These are phyloP conservation scores for Diaporthe sp. DNA, from an alignment of 2,329 filamentous ascomycete genomes.

Conservation along the genomic window DNA sequence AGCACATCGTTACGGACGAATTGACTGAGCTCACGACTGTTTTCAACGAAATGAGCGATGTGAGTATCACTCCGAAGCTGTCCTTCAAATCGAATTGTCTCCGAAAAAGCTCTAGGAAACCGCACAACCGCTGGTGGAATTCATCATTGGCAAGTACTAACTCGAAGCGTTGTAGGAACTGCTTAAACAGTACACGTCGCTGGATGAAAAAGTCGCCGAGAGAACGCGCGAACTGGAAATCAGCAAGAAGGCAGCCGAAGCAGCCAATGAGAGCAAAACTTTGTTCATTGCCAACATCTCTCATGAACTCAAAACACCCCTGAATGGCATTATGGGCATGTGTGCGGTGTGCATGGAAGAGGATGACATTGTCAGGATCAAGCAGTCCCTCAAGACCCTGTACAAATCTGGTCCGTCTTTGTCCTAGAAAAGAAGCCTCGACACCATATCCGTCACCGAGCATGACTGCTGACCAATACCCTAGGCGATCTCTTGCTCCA, in stretches of 20 bases:
- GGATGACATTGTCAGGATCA: slow-evolving; percentile 81
- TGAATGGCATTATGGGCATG: slow-evolving; percentile 97
- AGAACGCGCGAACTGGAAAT: slow-evolving; percentile 87
- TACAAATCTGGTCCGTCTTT: slow-evolving; percentile 77
- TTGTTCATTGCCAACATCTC: slow-evolving; percentile 97
- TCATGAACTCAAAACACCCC: slow-evolving; percentile 88
- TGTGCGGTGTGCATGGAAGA: slow-evolving; percentile 94
- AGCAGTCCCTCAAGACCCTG: slow-evolving; percentile 86
- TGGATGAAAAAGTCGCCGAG: slow-evolving; percentile 88
- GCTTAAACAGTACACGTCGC: slow-evolving; percentile 84
- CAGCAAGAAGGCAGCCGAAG: slow-evolving; percentile 92
- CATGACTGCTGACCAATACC: slow-evolving; percentile 23
- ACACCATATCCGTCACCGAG: not conserved
- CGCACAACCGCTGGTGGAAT: not conserved
- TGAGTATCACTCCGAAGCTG: not conserved
- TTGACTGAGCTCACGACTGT: slow-evolving; percentile 85
- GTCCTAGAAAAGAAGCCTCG: not conserved
- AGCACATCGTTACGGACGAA: slow-evolving; percentile 85
- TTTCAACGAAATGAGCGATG: slow-evolving; percentile 93
- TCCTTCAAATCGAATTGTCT: not conserved
- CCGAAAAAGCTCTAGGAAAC: not conserved
- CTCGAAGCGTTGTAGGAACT: slow-evolving; percentile 67
- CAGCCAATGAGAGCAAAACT: slow-evolving; percentile 97
- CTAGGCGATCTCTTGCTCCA: slow-evolving; percentile 82
- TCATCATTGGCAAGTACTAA: not conserved